Base-by-base conservation (phyloP, 352 stramenopile genomes). In the Globisporangium recalcitrans region DNA sequence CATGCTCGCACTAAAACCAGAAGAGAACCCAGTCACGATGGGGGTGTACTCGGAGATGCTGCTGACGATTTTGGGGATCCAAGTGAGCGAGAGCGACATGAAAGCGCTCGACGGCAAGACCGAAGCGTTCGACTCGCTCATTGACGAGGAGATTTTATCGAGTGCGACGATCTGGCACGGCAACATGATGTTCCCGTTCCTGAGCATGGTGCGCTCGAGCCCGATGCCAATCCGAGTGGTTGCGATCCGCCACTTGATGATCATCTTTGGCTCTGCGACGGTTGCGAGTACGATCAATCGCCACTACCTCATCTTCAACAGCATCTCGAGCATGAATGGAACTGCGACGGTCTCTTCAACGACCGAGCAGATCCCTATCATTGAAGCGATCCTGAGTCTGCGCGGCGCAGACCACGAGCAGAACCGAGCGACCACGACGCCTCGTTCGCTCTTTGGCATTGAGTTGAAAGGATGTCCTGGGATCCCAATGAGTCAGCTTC, bases 1-100 rank as follows among this genome's bases (percentile, higher is more conserved):
- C 31, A 84, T 92, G 73, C 74, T 88, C 61, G 83, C 85, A 0
- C 56, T 93, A 22, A 89, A 93, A 52, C 77, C 81, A 22, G 77
- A 82, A 32, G 62, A 81, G n/a, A 73, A 74, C 44, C 77, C 78
- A 3, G 71, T 92, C 1, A 85, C 82, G 0, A 87, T 94, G 76
- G 83, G 81, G 8, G 82, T 91, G 7, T 94, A 92, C 64, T 87
- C 81, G 16, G 85, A 94, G 54, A 75, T 94, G 63, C 58, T 92
- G 42, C 72, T 90, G 7, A 77, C 91, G 60, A 74, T 92, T 56
- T 53, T 92, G 9, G 85, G 83, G 26, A 82, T 91, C 51, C 73
- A 87, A 72, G 80, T 92, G 47, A 85, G 73, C 21, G 70, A 82
- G 44, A 77, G 73, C 27, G 64, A 85, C 47, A 82, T 80, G 69